phyloP scores from a whole-genome alignment of 176 grass and related monocot species.

The Eleusine indica region DNA sequence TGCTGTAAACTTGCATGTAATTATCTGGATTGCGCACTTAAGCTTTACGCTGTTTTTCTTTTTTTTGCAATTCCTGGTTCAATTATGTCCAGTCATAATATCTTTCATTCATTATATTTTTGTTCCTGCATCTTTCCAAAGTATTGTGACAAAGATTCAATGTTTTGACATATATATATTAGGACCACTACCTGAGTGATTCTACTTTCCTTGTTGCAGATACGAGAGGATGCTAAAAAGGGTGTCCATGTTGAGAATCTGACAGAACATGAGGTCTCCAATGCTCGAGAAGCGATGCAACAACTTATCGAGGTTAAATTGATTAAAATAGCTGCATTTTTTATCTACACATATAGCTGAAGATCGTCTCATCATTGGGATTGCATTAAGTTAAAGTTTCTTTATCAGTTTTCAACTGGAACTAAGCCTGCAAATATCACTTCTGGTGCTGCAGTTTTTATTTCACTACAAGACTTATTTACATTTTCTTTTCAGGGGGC shows the following conservation, averaged over 20 bases:
- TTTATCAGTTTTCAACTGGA: not conserved
- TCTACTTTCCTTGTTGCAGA: slow-evolving; percentile 47
- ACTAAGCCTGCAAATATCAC: not conserved
- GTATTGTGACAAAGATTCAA: slow-evolving; percentile 17
- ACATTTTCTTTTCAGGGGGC: slow-evolving; percentile 65
- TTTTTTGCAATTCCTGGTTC: not conserved
- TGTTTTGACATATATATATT: slow-evolving; percentile 8
- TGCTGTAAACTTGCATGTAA: slow-evolving; percentile 85
- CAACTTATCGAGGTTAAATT: slow-evolving; percentile 53
- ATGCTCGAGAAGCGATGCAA: slow-evolving; percentile 92
- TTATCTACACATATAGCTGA: not conserved
- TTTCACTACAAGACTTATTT: slow-evolving; percentile 16
- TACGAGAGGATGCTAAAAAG: slow-evolving; percentile 94
- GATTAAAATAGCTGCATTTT: not conserved
- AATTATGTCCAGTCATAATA: not conserved
- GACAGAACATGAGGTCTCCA: slow-evolving; percentile 77
- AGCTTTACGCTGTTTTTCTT: not conserved
- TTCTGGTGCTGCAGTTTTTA: slow-evolving; percentile 3
- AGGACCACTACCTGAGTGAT: slow-evolving; percentile 20
- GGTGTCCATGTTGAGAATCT: slow-evolving; percentile 95
- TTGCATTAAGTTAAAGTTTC: not conserved
- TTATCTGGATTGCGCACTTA: not conserved
- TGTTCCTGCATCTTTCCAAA: slow-evolving; percentile 5
- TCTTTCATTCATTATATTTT: not conserved
- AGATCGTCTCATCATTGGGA: not conserved